Conservation (phyloP, 257 asterid species). For the Capsicum baccatum region DNA sequence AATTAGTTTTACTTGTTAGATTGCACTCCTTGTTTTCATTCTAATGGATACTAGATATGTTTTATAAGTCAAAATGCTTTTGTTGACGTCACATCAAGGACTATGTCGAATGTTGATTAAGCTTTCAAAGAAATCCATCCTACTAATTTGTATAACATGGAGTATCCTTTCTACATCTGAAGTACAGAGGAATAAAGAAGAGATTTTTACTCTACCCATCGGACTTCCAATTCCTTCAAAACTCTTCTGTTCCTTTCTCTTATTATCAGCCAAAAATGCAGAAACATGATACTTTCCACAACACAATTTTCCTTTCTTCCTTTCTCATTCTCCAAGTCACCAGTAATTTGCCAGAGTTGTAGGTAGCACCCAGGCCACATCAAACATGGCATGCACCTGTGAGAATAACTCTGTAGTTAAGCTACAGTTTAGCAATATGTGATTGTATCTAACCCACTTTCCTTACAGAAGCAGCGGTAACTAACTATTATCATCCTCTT, state of each 20-base stretch:
- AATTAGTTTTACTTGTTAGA: conserved; percentile 24
- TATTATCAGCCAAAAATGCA: conserved; percentile 15
- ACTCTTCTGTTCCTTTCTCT: neutral
- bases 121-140: conserved; percentile 9
- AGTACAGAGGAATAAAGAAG: neutral
- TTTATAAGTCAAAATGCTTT: conserved; percentile 2
- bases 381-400: conserved; percentile 3
- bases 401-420: neutral
- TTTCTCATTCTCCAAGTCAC: conserved; percentile 9
- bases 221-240: neutral
- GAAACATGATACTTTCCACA: conserved; percentile 5
- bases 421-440: conserved; percentile 10
- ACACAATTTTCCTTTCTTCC: neutral
- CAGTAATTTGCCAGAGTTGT: conserved; percentile 17
- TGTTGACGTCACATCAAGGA: conserved; percentile 15
- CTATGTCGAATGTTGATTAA: neutral
- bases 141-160: neutral
- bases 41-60: neutral
- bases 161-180: conserved; percentile 13
- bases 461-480: neutral
- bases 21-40: conserved; percentile 20
- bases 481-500: conserved; percentile 19
- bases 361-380: neutral
- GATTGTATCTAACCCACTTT: conserved; percentile 8
- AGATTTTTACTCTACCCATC: neutral